Percentiles rank a stretch among this genome's conserved stretches.
phyloP scores from a whole-genome alignment of 1,139 yeast genomes.

The Blastobotrys illinoisensis region DNA sequence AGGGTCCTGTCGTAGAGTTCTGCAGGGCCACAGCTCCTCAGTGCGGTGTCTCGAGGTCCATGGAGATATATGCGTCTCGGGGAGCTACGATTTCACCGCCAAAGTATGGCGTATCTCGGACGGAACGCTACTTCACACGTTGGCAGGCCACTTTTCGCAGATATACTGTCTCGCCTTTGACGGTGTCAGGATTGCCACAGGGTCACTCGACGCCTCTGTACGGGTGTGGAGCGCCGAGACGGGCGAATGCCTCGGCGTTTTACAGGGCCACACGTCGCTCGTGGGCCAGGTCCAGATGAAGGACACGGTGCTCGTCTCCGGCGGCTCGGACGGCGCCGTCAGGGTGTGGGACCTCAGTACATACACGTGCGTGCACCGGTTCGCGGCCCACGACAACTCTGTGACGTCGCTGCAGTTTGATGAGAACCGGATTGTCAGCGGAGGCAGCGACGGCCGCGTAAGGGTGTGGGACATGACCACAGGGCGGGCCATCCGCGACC shows the following conservation, averaged over 20 bases:
- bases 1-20: slow-evolving; percentile 66
- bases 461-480: slow-evolving; percentile 85
- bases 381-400: slow-evolving; percentile 74
- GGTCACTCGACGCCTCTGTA: slow-evolving; percentile 87
- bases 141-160: slow-evolving; percentile 83
- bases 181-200: slow-evolving; percentile 70
- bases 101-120: slow-evolving; percentile 82
- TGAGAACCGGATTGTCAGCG: slow-evolving; percentile 82
- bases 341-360: slow-evolving; percentile 92
- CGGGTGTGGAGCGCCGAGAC: slow-evolving; percentile 84
- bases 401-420: slow-evolving; percentile 85
- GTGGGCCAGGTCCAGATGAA: slow-evolving; percentile 83
- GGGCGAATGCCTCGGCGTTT: slow-evolving; percentile 70
- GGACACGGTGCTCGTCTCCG: slow-evolving; percentile 81
- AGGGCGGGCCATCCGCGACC: slow-evolving; percentile 47
- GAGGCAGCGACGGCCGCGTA: slow-evolving; percentile 84
- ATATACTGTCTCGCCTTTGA: slow-evolving; percentile 82
- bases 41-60: slow-evolving; percentile 70
- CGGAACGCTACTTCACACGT: slow-evolving; percentile 69
- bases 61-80: slow-evolving; percentile 42
- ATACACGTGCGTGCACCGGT: slow-evolving; percentile 83
- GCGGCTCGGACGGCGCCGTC: slow-evolving; percentile 85
- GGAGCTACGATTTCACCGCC: slow-evolving; percentile 88
- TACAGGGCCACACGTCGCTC: slow-evolving; percentile 65
- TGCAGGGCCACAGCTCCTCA: slow-evolving; percentile 71